Conservation (phyloP, 768 basidiomycete species). For the Tubosaeta sp. region DNA sequence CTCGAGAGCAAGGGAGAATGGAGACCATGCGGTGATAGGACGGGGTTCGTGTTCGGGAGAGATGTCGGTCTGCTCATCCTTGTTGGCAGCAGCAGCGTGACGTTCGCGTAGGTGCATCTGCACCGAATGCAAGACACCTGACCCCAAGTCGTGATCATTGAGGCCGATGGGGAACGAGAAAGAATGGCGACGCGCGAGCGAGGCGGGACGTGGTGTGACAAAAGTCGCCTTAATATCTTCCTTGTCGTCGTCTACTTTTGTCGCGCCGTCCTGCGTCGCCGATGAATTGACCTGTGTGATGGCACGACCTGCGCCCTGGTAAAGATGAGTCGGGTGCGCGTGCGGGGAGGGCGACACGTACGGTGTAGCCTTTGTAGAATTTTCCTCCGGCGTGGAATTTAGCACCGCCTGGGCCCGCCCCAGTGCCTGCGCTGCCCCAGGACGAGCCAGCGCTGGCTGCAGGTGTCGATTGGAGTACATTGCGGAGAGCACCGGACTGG, state of each 20-base stretch:
- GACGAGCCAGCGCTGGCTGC: slow-evolving; percentile 45
- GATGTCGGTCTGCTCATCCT: slow-evolving; percentile 15
- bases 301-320: slow-evolving; percentile 64
- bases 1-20: slow-evolving; percentile 17
- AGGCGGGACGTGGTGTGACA: slow-evolving; percentile 23
- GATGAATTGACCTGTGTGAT: slow-evolving; percentile 61
- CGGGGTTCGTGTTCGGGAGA: slow-evolving; percentile 18
- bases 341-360: slow-evolving; percentile 31
- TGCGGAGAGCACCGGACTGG: slow-evolving; percentile 64
- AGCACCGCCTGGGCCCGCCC: slow-evolving; percentile 63
- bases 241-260: slow-evolving; percentile 51
- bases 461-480: slow-evolving; percentile 63
- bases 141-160: slow-evolving; percentile 36
- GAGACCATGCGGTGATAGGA: slow-evolving; percentile 22
- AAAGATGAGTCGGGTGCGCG: slow-evolving; percentile 3
- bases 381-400: slow-evolving; percentile 71
- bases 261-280: slow-evolving; percentile 47
- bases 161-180: slow-evolving; percentile 46
- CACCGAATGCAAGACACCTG: slow-evolving; percentile 57
- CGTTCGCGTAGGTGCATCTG: slow-evolving; percentile 59
- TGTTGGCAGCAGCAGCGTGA: slow-evolving; percentile 39
- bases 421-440: slow-evolving; percentile 47
- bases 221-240: slow-evolving; percentile 44
- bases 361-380: slow-evolving; percentile 65
- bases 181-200: slow-evolving; percentile 56